A percentile compares a stretch with the other conserved stretches of the same genome.
Conservation (phyloP, 2,329 filamentous ascomycete genomes). For the Penicillium sp. region DNA sequence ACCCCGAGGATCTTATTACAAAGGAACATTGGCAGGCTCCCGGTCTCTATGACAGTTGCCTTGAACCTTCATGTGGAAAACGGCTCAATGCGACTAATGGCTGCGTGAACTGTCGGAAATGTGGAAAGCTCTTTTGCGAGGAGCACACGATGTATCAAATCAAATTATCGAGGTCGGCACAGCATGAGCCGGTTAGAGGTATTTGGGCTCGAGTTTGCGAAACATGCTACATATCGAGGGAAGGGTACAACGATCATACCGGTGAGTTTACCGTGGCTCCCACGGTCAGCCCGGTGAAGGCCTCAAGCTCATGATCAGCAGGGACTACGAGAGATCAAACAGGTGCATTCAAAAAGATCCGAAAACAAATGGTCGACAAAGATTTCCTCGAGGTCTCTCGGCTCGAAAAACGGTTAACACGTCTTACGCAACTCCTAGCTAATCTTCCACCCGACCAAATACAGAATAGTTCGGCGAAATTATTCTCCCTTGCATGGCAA, state of each 20-base stretch:
- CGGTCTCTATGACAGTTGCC: slow-evolving; percentile 74
- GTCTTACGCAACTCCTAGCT: slow-evolving; percentile 80
- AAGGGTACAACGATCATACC: slow-evolving; percentile 89
- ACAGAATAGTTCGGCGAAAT: slow-evolving; percentile 51
- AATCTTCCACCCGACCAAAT: slow-evolving; percentile 69
- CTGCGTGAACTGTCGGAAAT: slow-evolving; percentile 89
- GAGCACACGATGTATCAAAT: slow-evolving; percentile 99
- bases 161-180: slow-evolving; percentile 87
- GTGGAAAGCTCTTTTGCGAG: slow-evolving; percentile 91
- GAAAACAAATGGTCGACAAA: slow-evolving; percentile 78
- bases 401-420: slow-evolving; percentile 87
- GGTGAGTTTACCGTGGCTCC: slow-evolving; percentile 39
- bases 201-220: slow-evolving; percentile 96
- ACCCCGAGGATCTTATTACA: slow-evolving; percentile 89
- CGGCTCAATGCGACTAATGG: slow-evolving; percentile 77
- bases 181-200: slow-evolving; percentile 85
- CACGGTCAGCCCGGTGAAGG: background rate
- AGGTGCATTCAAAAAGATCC: slow-evolving; percentile 66
- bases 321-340: slow-evolving; percentile 72
- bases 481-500: slow-evolving; percentile 61
- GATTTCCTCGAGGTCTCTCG: slow-evolving; percentile 84
- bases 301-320: slow-evolving; percentile 18
- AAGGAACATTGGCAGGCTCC: slow-evolving; percentile 85
- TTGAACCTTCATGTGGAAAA: slow-evolving; percentile 83
- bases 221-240: slow-evolving; percentile 97